Percentiles rank a stretch among this genome's conserved stretches.
Evolutionary conservation across 441 rosid species (phyloP).

Genomic region (Populus hybrid): DNA sequence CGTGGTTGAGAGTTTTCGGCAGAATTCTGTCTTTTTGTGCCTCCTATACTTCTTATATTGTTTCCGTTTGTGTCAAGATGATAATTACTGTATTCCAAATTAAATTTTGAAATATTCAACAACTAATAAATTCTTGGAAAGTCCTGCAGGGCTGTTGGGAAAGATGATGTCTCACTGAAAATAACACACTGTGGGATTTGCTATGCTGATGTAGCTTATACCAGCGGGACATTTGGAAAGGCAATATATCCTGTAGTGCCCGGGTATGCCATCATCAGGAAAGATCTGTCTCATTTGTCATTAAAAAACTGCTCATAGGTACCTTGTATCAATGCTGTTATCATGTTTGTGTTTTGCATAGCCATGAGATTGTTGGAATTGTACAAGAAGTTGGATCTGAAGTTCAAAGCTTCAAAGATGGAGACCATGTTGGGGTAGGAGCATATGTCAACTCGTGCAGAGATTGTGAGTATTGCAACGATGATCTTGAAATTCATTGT

Average conservation of each 20-base stretch:
- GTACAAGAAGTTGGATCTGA: neutral
- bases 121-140: too few species aligned
- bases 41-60: too few species aligned
- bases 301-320: too few species aligned
- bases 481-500: neutral
- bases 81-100: too few species aligned
- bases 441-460: neutral
- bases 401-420: neutral
- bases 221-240: neutral
- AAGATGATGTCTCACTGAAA: neutral
- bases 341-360: neutral
- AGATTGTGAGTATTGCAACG: neutral
- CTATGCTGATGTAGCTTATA: neutral
- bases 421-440: neutral
- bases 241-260: neutral
- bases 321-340: neutral
- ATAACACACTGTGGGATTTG: neutral
- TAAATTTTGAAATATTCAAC: too few species aligned
- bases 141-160: too few species aligned
- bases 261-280: neutral
- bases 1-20: too few species aligned
- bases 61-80: too few species aligned
- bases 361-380: neutral
- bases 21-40: too few species aligned
- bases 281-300: neutral